Percentiles rank a stretch among this genome's conserved stretches.
Conservation (phyloP, 495 filamentous ascomycete species). For the Pyrenopolyporus hunteri region DNA sequence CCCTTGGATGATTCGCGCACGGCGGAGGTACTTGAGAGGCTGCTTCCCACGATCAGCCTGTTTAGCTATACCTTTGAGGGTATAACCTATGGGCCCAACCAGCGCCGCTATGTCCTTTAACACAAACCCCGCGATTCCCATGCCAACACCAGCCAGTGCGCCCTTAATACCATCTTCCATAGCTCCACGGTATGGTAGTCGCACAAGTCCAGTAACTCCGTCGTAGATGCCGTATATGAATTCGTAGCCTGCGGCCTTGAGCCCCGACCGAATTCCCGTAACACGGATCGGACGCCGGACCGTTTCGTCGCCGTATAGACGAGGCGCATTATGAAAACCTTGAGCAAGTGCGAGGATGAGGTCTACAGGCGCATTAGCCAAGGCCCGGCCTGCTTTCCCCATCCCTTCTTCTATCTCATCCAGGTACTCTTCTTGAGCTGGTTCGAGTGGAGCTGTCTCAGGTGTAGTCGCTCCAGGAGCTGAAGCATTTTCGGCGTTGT, state of each 20-base stretch:
- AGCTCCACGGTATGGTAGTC: constrained; percentile 68
- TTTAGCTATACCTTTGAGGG: constrained; percentile 68
- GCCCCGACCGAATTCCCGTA: constrained; percentile 70
- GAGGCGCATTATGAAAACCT: constrained; percentile 83
- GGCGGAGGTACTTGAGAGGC: constrained; percentile 54
- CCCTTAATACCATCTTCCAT: constrained; percentile 62
- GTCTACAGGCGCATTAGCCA: constrained; percentile 66
- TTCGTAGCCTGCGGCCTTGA: constrained; percentile 69
- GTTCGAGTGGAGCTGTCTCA: constrained; percentile 17
- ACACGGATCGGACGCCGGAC: constrained; percentile 58
- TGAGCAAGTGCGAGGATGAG: constrained; percentile 75
- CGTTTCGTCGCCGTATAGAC: constrained; percentile 70
- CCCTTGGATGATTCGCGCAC: constrained; percentile 57
- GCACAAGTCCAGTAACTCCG: constrained; percentile 72
- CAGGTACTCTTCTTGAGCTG: constrained; percentile 42
- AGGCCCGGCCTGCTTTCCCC: constrained; percentile 51
- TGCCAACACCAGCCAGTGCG: constrained; percentile 70
- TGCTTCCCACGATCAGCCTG: constrained; percentile 55
- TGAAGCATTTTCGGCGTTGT: background rate
- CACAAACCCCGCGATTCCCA: constrained; percentile 75
- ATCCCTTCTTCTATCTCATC: constrained; percentile 56
- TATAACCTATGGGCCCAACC: constrained; percentile 67
- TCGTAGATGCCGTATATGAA: constrained; percentile 75
- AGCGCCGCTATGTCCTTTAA: constrained; percentile 72
- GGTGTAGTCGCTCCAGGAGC: constrained; percentile 12